These are phyloP conservation scores for Thermochaetoides thermophila DNA, from an alignment of 495 filamentous ascomycete genomes.

Conservation along the genomic window DNA sequence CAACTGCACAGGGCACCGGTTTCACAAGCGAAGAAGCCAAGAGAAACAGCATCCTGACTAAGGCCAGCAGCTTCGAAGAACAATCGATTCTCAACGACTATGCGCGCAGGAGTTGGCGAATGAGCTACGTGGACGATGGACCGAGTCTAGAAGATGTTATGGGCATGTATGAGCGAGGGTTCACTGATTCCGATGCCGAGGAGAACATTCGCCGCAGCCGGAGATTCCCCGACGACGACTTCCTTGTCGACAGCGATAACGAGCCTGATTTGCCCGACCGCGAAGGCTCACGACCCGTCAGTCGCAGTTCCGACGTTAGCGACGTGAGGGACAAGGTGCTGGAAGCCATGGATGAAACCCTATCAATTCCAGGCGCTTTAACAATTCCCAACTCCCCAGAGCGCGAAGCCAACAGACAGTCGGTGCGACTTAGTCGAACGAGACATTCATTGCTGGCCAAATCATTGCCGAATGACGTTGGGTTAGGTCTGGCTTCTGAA, in stretches of 20 bases:
- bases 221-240: constrained; percentile 19
- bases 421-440: constrained; percentile 28
- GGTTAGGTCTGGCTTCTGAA: constrained; percentile 15
- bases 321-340: constrained; percentile 23
- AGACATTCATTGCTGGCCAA: constrained; percentile 17
- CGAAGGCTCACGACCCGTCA: constrained; percentile 13
- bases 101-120: constrained; percentile 33
- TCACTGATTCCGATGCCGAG: constrained; percentile 41
- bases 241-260: constrained; percentile 16
- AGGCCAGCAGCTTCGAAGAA: constrained; percentile 55
- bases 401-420: too few species aligned
- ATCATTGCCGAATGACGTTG: constrained; percentile 19
- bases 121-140: constrained; percentile 43
- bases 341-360: constrained; percentile 30
- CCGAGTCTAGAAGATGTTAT: constrained; percentile 88
- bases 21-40: constrained; percentile 70
- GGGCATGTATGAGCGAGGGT: constrained; percentile 81
- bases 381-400: constrained; percentile 10
- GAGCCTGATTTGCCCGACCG: constrained; percentile 8
- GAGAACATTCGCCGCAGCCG: constrained; percentile 17
- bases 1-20: constrained; percentile 51
- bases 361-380: constrained; percentile 16
- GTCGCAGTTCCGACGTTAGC: constrained; percentile 20
- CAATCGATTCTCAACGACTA: constrained; percentile 35
- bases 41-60: constrained; percentile 67